These are phyloP conservation scores for Aspergillus alliaceus DNA, from an alignment of 2,329 filamentous ascomycete species.

Conservation along the genomic window DNA sequence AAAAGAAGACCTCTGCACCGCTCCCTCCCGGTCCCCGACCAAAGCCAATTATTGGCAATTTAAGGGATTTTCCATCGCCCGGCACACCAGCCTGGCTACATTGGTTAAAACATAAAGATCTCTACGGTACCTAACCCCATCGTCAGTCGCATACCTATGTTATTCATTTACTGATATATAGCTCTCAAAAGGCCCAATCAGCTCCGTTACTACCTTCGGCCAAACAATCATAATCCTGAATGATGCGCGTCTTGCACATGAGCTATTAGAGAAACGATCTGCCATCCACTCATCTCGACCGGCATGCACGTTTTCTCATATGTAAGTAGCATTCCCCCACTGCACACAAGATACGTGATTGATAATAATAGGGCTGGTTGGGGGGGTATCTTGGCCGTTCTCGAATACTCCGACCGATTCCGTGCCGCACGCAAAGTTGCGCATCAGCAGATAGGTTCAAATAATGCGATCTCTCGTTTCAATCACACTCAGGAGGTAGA, in stretches of 20 bases:
- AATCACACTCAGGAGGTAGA: conserved; percentile 47
- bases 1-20: conserved; percentile 6
- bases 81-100: conserved; percentile 42
- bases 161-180: neutral
- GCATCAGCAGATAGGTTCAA: conserved; percentile 48
- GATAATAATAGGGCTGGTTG: conserved; percentile 37
- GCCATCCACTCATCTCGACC: conserved; percentile 32
- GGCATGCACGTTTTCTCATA: conserved; percentile 34
- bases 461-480: conserved; percentile 40
- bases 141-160: neutral
- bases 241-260: conserved; percentile 29
- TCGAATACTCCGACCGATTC: conserved; percentile 39
- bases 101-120: conserved; percentile 46
- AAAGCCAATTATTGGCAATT: conserved; percentile 52
- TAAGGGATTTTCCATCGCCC: conserved; percentile 48
- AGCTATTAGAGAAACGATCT: conserved; percentile 38
- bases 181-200: conserved; percentile 32
- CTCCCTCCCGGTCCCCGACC: conserved; percentile 54
- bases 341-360: neutral
- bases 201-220: conserved; percentile 39
- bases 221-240: conserved; percentile 40
- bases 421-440: conserved; percentile 48
- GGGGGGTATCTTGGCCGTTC: conserved; percentile 36
- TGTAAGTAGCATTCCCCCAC: conserved; percentile 27
- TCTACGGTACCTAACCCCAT: conserved; percentile 30